A percentile compares a stretch with the other conserved stretches of the same genome.
Conservation (phyloP, 176 grass and related monocot species). For the Triticum turgidum region DNA sequence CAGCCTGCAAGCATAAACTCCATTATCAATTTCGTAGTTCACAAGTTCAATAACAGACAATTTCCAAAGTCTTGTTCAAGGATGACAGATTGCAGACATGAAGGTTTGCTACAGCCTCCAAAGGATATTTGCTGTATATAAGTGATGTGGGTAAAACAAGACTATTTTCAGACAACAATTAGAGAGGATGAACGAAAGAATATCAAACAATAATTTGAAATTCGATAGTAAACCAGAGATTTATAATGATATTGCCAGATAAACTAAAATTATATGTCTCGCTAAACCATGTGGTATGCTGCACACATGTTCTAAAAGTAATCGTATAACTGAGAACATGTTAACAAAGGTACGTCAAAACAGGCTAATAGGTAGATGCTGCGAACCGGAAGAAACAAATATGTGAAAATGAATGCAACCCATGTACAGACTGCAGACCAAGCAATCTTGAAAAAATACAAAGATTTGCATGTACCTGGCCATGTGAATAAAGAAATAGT, state of each 20-base stretch:
- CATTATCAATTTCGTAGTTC: slow-evolving; percentile 27
- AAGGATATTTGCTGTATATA: not conserved
- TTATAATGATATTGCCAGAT: not conserved
- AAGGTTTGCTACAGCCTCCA: not conserved
- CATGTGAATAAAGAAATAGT: slow-evolving; percentile 90
- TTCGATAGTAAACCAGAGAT: not conserved
- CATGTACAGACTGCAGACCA: not conserved
- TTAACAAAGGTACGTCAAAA: not conserved
- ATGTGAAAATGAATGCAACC: not conserved
- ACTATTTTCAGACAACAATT: not conserved
- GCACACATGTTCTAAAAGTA: not conserved
- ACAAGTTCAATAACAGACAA: not conserved
- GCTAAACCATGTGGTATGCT: not conserved
- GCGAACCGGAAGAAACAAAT: not conserved
- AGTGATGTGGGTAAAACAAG: not conserved
- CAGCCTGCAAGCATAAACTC: slow-evolving; percentile 48
- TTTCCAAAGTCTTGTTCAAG: not conserved
- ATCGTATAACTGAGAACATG: not conserved
- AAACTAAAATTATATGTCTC: not conserved
- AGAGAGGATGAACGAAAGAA: not conserved
- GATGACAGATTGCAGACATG: not conserved
- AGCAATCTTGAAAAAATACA: not conserved
- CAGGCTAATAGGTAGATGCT: not conserved
- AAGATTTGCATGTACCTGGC: slow-evolving; percentile 46
- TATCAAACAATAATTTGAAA: slow-evolving; percentile 1